Base-by-base conservation (phyloP, 2,329 filamentous ascomycete genomes). In the Fusarium redolens region DNA sequence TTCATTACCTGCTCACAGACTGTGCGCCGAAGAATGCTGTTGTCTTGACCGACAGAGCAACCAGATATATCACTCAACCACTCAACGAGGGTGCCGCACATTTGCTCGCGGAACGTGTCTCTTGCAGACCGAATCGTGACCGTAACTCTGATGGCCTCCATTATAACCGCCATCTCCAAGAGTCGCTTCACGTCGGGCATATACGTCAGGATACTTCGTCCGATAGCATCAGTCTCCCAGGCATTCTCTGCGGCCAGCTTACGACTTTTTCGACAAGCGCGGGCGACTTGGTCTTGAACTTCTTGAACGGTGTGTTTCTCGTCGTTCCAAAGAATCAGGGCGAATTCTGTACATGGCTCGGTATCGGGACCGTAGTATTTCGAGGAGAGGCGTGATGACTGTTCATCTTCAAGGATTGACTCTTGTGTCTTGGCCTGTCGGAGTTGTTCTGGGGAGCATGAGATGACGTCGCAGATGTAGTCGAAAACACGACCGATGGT, bases 401-500 rank as follows among this genome's bases (percentile, higher is more conserved):
- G 86, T 83, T 98, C 96, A 81, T 99, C 96, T 69, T 92, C 87
- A 61, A 90, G 84, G 62, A 99, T 96, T 2, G 91, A 92, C 61
- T 94, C 92, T 71, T 91, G 89, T 1, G 94, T 93, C 84, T 98
- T 99, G 13, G 92, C 86, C 68, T 97, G 86, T 44, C 96, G 91
- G 54, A 99, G 87, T 82, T 99, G 96, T 83, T 99, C 97, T 1
- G 97, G 97, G 3, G 96, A 97, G 83, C 97, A 99, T 5, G 96
- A 98, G 72, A 98, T 95, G 69, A 99, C 95, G 84, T 99, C 96
- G 84, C 96, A 98, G 71, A 99, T 92, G 80, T 97, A 99, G 84
- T 99, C 96, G 70, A 98, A 89, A 15, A 91, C 92, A 66, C 94
- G 89, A 4, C 93, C 90, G 71, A 99, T 92, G 1, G 96, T 98